Percentiles rank a stretch among this genome's conserved stretches.
These are phyloP conservation scores for Scleroderma bovista DNA, from an alignment of 768 basidiomycete species.

Conservation along the genomic window DNA sequence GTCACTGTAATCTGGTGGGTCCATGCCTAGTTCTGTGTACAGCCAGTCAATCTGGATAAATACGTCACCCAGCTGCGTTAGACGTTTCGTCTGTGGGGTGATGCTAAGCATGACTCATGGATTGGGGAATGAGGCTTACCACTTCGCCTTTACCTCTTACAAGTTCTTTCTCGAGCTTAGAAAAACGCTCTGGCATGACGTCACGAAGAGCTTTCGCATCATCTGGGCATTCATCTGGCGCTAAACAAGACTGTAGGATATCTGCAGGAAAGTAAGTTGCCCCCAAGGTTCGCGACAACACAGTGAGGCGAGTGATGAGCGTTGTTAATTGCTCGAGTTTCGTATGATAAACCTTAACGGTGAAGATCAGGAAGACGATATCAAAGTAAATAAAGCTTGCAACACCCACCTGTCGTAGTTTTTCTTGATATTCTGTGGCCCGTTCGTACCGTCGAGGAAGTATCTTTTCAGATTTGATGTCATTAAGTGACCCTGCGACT, in stretches of 20 bases:
- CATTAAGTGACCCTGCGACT: constrained; percentile 56
- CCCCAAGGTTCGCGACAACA: constrained; percentile 57
- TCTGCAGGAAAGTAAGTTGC: constrained; percentile 53
- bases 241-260: constrained; percentile 42
- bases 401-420: constrained; percentile 64
- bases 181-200: constrained; percentile 76
- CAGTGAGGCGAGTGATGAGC: constrained; percentile 57
- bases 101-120: constrained; percentile 1
- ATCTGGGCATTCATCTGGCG: constrained; percentile 36
- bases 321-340: constrained; percentile 73
- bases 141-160: constrained; percentile 84
- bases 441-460: constrained; percentile 69
- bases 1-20: constrained; percentile 52
- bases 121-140: constrained; percentile 40
- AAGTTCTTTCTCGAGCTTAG: constrained; percentile 77
- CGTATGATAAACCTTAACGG: constrained; percentile 58
- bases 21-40: constrained; percentile 74
- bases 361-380: neutral
- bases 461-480: constrained; percentile 65
- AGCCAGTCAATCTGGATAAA: constrained; percentile 81
- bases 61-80: constrained; percentile 53
- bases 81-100: constrained; percentile 54
- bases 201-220: constrained; percentile 47
- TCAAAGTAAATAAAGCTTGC: constrained; percentile 4
- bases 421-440: constrained; percentile 69